Percentiles rank a stretch among this genome's conserved stretches.
Conservation (phyloP, 2,329 filamentous ascomycete genomes). For the Trichothecium sympodiale region DNA sequence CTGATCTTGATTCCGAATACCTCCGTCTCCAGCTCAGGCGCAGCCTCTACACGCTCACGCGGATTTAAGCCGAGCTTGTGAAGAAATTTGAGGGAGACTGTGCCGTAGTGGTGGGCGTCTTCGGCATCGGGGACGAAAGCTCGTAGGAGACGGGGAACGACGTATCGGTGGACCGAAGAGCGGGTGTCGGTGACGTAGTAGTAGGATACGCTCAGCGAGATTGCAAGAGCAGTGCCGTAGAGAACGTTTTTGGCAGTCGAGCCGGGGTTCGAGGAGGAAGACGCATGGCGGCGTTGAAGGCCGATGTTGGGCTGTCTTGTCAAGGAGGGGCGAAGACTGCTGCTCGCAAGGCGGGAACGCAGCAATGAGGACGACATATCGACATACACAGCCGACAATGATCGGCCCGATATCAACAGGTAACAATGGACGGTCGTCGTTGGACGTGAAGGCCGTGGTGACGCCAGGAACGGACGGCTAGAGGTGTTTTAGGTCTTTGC, state of each 20-base stretch:
- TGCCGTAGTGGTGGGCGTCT: constrained; percentile 80
- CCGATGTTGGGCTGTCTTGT: not conserved
- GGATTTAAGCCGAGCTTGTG: constrained; percentile 69
- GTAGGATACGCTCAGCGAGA: constrained; percentile 39
- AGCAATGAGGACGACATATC: constrained; percentile 3
- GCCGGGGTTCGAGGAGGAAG: constrained; percentile 17
- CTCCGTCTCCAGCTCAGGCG: constrained; percentile 21
- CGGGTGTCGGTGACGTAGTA: constrained; percentile 67
- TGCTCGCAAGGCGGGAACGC: constrained; percentile 2
- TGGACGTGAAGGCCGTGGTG: too few species aligned
- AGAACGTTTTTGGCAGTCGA: too few species aligned
- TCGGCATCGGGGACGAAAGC: constrained; percentile 65
- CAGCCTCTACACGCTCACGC: constrained; percentile 54
- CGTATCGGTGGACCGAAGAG: constrained; percentile 56
- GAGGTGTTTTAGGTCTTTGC: too few species aligned
- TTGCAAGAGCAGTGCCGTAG: constrained; percentile 28
- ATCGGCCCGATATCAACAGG: not conserved
- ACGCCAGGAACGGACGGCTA: too few species aligned
- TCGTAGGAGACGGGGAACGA: constrained; percentile 56
- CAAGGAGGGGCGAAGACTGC: not conserved
- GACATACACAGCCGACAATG: not conserved
- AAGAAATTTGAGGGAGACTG: constrained; percentile 57
- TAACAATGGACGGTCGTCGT: not conserved
- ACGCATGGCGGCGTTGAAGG: constrained; percentile 17
- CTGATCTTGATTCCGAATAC: constrained; percentile 69